Evolutionary conservation across 2,329 filamentous ascomycete genomes (phyloP).

Genomic region (Taxawa tesnikishii): DNA sequence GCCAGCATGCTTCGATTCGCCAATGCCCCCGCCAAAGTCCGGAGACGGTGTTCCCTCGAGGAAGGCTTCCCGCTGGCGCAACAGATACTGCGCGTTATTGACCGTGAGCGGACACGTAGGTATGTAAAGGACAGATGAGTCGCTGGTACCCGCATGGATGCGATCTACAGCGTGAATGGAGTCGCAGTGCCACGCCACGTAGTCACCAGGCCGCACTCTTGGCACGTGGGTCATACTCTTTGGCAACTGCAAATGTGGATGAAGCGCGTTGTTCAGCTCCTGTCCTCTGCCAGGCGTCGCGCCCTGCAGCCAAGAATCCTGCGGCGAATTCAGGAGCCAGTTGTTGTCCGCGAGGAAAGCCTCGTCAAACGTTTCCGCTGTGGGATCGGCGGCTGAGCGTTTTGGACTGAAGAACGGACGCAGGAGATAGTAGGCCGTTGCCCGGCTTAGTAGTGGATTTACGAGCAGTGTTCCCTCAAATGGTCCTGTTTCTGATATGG

Average conservation of each 20-base stretch:
- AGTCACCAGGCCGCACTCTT: constrained; percentile 58
- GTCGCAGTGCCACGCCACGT: constrained; percentile 63
- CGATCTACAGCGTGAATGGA: constrained; percentile 69
- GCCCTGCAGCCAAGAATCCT: constrained; percentile 54
- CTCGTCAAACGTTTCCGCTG: constrained; percentile 15
- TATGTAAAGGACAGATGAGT: constrained; percentile 45
- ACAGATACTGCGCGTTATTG: constrained; percentile 56
- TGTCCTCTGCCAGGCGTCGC: constrained; percentile 57
- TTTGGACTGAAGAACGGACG: constrained; percentile 68
- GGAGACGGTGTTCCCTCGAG: constrained; percentile 40
- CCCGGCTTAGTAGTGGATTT: constrained; percentile 62
- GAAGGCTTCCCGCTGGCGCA: constrained; percentile 55
- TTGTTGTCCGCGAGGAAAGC: constrained; percentile 41
- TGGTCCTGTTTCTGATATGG: constrained; percentile 58
- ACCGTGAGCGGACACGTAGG: constrained; percentile 68
- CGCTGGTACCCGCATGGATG: constrained; percentile 42
- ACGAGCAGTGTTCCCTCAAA: constrained; percentile 69
- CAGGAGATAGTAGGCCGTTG: constrained; percentile 69
- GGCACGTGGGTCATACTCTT: constrained; percentile 63
- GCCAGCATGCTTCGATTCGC: constrained; percentile 43
- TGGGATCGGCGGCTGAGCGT: constrained; percentile 21
- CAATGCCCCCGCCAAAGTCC: constrained; percentile 46
- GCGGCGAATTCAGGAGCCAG: constrained; percentile 44
- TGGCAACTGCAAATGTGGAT: constrained; percentile 58
- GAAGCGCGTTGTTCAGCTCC: constrained; percentile 50